Evolutionary conservation across 75 land plant genomes (phyloP).

Genomic region (Picea sitchensis): DNA sequence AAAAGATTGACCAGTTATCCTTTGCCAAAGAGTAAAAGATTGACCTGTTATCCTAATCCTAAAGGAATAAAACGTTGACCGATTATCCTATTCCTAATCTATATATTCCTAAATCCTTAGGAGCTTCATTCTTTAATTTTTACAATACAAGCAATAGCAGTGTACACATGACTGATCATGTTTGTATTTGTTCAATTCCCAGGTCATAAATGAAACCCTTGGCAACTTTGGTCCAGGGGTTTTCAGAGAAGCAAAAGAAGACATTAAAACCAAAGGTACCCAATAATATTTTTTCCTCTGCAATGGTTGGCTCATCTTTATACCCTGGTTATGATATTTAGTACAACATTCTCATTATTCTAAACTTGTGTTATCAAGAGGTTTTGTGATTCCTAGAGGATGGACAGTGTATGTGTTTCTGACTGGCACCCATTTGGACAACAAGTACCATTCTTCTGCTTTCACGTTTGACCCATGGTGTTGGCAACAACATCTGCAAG

Average conservation of each 20-base stretch:
- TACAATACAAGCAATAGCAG: too few relatives aligned
- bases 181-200: conserved; percentile 4
- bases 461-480: conserved; percentile 62
- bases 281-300: background rate
- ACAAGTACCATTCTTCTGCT: conserved; percentile 43
- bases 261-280: conserved; percentile 55
- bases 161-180: background rate
- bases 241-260: conserved; percentile 51
- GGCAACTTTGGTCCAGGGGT: conserved; percentile 66
- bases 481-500: conserved; percentile 39
- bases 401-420: conserved; percentile 70
- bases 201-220: conserved; percentile 67
- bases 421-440: conserved; percentile 61
- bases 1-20: too few relatives aligned
- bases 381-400: conserved; percentile 61
- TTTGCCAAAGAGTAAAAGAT: too few relatives aligned
- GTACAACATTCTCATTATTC: too few relatives aligned
- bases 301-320: background rate
- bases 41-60: too few relatives aligned
- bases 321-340: background rate
- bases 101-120: too few relatives aligned
- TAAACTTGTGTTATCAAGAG: conserved; percentile 10
- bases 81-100: too few relatives aligned
- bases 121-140: too few relatives aligned
- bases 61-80: too few relatives aligned